phyloP scores from a whole-genome alignment of 2,329 filamentous ascomycete genomes.

The Claviceps sp. region DNA sequence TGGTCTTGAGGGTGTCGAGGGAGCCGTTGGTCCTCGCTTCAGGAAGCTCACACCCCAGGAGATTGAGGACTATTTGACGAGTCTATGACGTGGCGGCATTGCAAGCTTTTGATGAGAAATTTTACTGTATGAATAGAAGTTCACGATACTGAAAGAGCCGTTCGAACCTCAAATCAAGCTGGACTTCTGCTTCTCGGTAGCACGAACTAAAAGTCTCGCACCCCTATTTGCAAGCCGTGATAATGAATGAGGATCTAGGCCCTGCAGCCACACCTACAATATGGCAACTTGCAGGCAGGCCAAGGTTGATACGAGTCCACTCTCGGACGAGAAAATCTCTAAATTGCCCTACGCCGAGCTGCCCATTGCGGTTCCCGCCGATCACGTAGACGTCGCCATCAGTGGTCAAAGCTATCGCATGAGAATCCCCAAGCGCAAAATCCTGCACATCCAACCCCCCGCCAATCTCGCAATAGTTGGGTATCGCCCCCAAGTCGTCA shows the following conservation, averaged over 20 bases:
- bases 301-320: conserved; percentile 25
- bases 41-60: conserved; percentile 92
- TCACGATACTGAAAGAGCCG: conserved; percentile 20
- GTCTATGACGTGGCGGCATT: conserved; percentile 51
- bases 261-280: conserved; percentile 34
- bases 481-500: conserved; percentile 16
- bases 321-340: conserved; percentile 8
- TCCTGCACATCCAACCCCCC: conserved; percentile 39
- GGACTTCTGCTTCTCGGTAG: not conserved
- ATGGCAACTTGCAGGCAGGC: conserved; percentile 12
- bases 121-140: conserved; percentile 35
- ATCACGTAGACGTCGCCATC: conserved; percentile 38
- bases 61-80: conserved; percentile 98
- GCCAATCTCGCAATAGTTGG: conserved; percentile 32
- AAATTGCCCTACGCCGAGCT: conserved; percentile 34
- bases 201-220: not conserved
- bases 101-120: conserved; percentile 13
- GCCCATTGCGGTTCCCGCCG: conserved; percentile 44
- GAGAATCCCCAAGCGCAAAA: conserved; percentile 42
- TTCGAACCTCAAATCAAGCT: not conserved
- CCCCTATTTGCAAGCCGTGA: conserved; percentile 15
- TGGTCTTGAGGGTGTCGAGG: conserved; percentile 79
- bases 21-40: conserved; percentile 74
- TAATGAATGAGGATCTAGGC: conserved; percentile 34
- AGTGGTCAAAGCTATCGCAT: conserved; percentile 41